A percentile compares a stretch with the other conserved stretches of the same genome.
Evolutionary conservation across 495 filamentous ascomycete species (phyloP).

Genomic region (Hamigera avellanea): DNA sequence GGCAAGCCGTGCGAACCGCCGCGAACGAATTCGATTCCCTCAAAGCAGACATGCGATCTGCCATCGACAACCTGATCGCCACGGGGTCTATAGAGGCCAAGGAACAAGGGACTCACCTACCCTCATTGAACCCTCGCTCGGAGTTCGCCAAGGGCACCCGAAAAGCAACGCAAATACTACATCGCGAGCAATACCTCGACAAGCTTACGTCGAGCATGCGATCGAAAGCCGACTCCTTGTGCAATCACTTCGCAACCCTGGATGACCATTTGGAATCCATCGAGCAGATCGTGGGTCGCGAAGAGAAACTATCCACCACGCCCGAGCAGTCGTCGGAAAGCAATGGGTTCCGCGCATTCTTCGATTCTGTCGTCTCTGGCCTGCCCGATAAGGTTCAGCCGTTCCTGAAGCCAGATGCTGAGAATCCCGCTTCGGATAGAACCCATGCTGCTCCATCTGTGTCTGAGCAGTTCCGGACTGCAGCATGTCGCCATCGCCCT

Average conservation of each 20-base stretch:
- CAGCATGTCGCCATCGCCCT: conserved; percentile 16
- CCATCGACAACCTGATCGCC: conserved; percentile 25
- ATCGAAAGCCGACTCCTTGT: conserved; percentile 24
- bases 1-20: conserved; percentile 22
- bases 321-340: neutral
- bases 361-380: neutral
- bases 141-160: conserved; percentile 18
- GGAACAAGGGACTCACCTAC: conserved; percentile 1
- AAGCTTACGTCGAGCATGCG: conserved; percentile 24
- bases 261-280: conserved; percentile 35
- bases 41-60: conserved; percentile 28
- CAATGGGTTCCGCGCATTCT: neutral
- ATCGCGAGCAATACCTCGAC: conserved; percentile 28
- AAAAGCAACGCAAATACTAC: conserved; percentile 20
- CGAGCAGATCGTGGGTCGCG: conserved; percentile 18
- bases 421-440: too few relatives aligned
- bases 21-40: conserved; percentile 28
- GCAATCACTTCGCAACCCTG: conserved; percentile 22
- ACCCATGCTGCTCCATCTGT: neutral
- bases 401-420: too few relatives aligned
- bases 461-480: conserved; percentile 8
- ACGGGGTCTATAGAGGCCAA: conserved; percentile 5
- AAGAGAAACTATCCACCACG: conserved; percentile 4
- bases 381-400: too few relatives aligned
- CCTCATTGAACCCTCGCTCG: conserved; percentile 1